Percentiles rank a stretch among this genome's conserved stretches.
phyloP scores from a whole-genome alignment of 805 yeast species.

The Teunomyces aglyptinius region DNA sequence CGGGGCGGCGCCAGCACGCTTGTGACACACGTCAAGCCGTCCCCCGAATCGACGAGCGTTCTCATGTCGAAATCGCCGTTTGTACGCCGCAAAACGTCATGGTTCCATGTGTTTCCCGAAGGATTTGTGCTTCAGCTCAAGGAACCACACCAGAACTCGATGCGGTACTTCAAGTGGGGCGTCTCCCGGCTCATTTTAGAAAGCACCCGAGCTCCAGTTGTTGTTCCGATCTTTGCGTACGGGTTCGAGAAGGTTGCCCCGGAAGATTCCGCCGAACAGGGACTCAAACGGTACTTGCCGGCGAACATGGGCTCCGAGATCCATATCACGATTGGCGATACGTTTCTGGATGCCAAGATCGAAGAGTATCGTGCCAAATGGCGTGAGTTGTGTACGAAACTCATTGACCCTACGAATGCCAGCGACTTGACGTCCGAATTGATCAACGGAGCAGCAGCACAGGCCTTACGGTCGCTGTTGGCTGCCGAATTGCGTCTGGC shows the following conservation, averaged over 20 bases:
- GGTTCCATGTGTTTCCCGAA: slow-evolving; percentile 96
- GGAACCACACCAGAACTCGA: slow-evolving; percentile 77
- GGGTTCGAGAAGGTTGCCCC: slow-evolving; percentile 90
- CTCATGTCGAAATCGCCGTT: slow-evolving; percentile 46
- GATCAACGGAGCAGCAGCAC: slow-evolving; percentile 62
- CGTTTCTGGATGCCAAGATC: slow-evolving; percentile 59
- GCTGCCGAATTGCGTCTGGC: slow-evolving; percentile 67
- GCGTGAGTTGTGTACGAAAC: slow-evolving; percentile 57
- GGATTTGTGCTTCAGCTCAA: slow-evolving; percentile 85
- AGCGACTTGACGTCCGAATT: slow-evolving; percentile 61
- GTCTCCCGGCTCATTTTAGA: slow-evolving; percentile 81
- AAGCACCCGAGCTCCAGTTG: slow-evolving; percentile 76
- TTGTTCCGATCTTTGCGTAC: slow-evolving; percentile 79
- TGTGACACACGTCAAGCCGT: slow-evolving; percentile 24
- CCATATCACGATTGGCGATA: slow-evolving; percentile 68
- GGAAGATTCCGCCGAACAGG: slow-evolving; percentile 55
- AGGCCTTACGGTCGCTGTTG: slow-evolving; percentile 62
- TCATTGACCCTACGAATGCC: slow-evolving; percentile 50
- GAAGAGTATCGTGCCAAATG: slow-evolving; percentile 66
- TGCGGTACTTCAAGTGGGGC: slow-evolving; percentile 97
- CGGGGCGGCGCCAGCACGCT: slow-evolving; percentile 11
- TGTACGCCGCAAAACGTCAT: slow-evolving; percentile 62
- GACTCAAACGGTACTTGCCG: slow-evolving; percentile 60
- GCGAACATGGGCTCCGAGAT: slow-evolving; percentile 65
- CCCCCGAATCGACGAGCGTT: slow-evolving; percentile 27